Conservation (phyloP, 2,329 filamentous ascomycete genomes). For the Myotisia sp. region DNA sequence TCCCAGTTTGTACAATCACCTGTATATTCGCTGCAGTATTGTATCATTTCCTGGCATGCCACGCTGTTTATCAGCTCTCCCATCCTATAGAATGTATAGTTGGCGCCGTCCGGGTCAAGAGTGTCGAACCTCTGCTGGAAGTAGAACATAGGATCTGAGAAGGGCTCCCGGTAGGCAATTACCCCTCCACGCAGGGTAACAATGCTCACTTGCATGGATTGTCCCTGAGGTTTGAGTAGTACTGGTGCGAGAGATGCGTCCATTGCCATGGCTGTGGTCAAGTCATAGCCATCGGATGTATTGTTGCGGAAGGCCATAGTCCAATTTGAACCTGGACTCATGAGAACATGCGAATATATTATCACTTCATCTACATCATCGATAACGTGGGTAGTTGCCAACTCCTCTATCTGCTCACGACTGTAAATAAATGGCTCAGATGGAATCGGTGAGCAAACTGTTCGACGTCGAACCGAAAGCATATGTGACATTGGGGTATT, state of each 20-base stretch:
- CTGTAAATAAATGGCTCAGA: no score
- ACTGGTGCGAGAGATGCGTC: conserved; percentile 1
- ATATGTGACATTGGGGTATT: no score
- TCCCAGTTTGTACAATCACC: conserved; percentile 3
- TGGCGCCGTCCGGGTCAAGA: not conserved
- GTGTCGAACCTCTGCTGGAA: conserved; percentile 2
- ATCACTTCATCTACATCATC: no score
- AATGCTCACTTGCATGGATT: conserved; percentile 3
- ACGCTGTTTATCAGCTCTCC: conserved; percentile 3
- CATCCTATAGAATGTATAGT: conserved; percentile 3
- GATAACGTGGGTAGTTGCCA: no score
- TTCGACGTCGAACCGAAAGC: no score
- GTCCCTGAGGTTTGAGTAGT: conserved; percentile 1
- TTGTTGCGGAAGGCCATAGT: no score
- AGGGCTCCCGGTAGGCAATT: conserved; percentile 1
- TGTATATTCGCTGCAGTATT: conserved; percentile 6
- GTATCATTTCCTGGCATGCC: conserved; percentile 6
- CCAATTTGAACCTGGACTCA: no score
- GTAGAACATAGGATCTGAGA: conserved; percentile 3
- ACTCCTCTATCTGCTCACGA: no score
- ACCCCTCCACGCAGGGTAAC: conserved; percentile 3
- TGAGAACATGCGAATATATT: no score
- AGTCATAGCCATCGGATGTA: not conserved
- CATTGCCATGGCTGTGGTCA: conserved; percentile 2
- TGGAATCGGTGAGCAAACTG: no score